Conservation (phyloP, 768 basidiomycete species). For the Mycena alexandri region DNA sequence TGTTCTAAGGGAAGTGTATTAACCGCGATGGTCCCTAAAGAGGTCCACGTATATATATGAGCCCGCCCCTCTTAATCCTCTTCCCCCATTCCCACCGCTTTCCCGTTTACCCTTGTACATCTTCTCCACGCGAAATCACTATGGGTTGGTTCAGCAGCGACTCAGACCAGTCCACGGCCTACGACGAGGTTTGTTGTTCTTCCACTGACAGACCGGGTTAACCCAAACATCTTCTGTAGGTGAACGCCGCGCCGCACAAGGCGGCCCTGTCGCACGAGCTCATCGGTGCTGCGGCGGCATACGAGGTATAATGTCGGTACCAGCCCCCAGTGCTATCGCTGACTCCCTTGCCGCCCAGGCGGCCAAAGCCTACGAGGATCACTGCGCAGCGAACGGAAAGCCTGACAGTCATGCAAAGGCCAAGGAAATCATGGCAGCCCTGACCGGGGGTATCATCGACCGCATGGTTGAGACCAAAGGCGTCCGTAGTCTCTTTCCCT, state of each 20-base stretch:
- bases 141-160: conserved; percentile 28
- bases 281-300: conserved; percentile 74
- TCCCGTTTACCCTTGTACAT: neutral
- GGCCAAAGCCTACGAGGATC: conserved; percentile 71
- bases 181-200: conserved; percentile 5
- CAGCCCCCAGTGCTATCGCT: neutral
- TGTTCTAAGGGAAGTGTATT: neutral
- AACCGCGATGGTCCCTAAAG: no score
- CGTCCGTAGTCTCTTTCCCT: neutral
- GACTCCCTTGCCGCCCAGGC: conserved; percentile 54
- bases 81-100: no score
- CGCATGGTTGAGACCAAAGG: conserved; percentile 25
- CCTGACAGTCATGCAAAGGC: conserved; percentile 64
- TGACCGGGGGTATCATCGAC: conserved; percentile 62
- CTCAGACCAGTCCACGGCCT: conserved; percentile 8
- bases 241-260: conserved; percentile 62
- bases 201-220: neutral
- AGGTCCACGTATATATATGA: neutral
- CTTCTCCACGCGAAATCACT: neutral
- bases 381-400: conserved; percentile 61
- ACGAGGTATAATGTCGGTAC: conserved; percentile 55
- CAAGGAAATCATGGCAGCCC: conserved; percentile 70
- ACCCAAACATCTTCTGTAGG: neutral
- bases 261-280: conserved; percentile 73
- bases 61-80: no score